Base-by-base conservation (phyloP, 1,139 yeast species). In the Pichia sorboxylosa region DNA sequence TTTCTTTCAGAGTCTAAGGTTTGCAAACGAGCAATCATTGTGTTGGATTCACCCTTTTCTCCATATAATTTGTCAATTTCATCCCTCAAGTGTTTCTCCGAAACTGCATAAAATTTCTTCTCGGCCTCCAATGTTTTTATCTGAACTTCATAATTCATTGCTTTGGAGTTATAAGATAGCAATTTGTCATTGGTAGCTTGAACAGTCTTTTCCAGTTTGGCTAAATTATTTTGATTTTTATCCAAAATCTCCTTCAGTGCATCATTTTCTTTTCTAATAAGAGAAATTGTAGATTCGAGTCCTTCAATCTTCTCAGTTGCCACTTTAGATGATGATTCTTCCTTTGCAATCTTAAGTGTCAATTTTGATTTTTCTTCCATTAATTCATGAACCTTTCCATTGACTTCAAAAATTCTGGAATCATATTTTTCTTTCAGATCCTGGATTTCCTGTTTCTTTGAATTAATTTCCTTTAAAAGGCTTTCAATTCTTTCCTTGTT, bases 1-100 rank as follows among this genome's bases (percentile, higher is more conserved):
- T 77, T 80, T 34, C 87, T 65, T 48, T 81, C 92, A 35, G 64
- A 64, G 34, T 77, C 71, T 16, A 46, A 22, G 26, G 76, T 54
- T 51, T 81, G 87, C 35, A 81, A 57, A 45, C 69, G 79, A 16
- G 69, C 53, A n/a, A 81, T 64, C 40, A 77, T 61, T 6, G 69
- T 67, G 42, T 66, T 75, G 29, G 83, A 59, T 34, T 73, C 68
- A 9, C 66, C 55, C 46, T 74, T 74, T 47, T 84, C 94, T 5
- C 63, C 63, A 32, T 64, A 58, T 37, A 81, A 58, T 24, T 63
- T 68, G 5, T 59, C 55, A 30, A 73, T 63, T 39, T 80, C 90
- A 18, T 59, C 59, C 24, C 66, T 57, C 31, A 80, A 54, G n/a
- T 79, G 61, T 13, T 57, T 52, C 39, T 74, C 77, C 23, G 69